Evolutionary conservation across 1,284 basidiomycete genomes (phyloP), one percentile per base, ranked within the genome.

Genomic region (Trametes versicolor): DNA sequence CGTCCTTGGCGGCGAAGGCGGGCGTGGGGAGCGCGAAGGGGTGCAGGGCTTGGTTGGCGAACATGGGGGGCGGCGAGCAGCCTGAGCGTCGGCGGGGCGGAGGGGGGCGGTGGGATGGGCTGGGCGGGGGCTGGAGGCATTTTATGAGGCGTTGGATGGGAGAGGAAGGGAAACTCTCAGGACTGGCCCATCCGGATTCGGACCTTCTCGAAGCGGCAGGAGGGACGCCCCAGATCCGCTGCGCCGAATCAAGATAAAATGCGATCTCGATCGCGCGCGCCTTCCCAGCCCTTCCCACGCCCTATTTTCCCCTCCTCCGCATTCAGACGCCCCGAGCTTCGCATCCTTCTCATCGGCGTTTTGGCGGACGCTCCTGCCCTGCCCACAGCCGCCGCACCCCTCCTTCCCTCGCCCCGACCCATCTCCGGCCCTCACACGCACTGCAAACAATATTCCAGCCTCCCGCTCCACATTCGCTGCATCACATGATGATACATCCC

Each of bases 1-100:
- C 43, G 34, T 77, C 62, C 67, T 76, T 74, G 73, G 73, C 70
- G 55, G 82, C 80, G 70, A 70, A 66, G 55, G 79, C 71, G 54
- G 77, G 72, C 54, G 67, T 58, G 72, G 74, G 70, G 68, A 75
- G 67, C 67, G 78, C 74, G 65, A 73, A 65, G 60, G 74, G 60
- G 58, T 78, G 72, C 66, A 71, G 70, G 62, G 63, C 66, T 59
- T 67, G 66, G 72, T 71, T 67, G 65, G 60, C 51, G 55, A 67
- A 48, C 64, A 66, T 69, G 66, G 58, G 41, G 68, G 39, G 65
- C 34, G 62, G 34, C 58, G 52, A 58, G 58, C 64, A 51, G 62
- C 56, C 25, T 48, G 25, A 34, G 60, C 50, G 61, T 57, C 49
- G 65, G 64, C 47, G 52, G 66, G 36, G 47, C 47, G 52, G 62